phyloP scores from a whole-genome alignment of 345 rosid species.

The Limnanthes douglasii region DNA sequence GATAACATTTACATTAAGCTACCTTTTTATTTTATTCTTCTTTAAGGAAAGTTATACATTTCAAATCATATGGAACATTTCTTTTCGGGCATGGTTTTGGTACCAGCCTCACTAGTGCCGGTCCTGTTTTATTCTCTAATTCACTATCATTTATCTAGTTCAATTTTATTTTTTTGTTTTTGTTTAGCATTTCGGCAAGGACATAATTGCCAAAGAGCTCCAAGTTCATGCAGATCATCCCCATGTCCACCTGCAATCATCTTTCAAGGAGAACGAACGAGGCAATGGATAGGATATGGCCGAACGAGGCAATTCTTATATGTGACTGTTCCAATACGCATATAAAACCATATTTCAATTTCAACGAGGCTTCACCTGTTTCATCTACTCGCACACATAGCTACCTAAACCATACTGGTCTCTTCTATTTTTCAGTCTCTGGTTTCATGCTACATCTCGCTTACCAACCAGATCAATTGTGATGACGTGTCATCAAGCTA shows the following conservation, averaged over 20 bases:
- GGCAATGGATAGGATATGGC: slow-evolving; percentile 72
- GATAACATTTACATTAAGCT: neutral
- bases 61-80: too few relatives aligned
- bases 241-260: slow-evolving; percentile 68
- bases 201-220: slow-evolving; percentile 86
- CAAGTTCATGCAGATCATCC: slow-evolving; percentile 60
- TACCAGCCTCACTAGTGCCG: too few relatives aligned
- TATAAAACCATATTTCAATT: too few relatives aligned
- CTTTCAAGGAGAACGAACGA: slow-evolving; percentile 66
- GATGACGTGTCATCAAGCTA: slow-evolving; percentile 44
- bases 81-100: too few relatives aligned
- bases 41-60: too few relatives aligned
- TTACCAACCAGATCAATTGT: slow-evolving; percentile 81
- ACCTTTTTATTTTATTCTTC: neutral
- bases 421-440: slow-evolving; percentile 25
- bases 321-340: slow-evolving; percentile 22
- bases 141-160: neutral
- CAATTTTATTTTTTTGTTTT: neutral
- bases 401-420: slow-evolving; percentile 1
- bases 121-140: neutral
- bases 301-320: slow-evolving; percentile 72
- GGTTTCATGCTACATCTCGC: slow-evolving; percentile 70
- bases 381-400: neutral
- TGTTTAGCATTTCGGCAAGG: slow-evolving; percentile 82
- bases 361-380: too few relatives aligned